phyloP scores from a whole-genome alignment of 176 grass and related monocot genomes.

The Melocanna baccifera region DNA sequence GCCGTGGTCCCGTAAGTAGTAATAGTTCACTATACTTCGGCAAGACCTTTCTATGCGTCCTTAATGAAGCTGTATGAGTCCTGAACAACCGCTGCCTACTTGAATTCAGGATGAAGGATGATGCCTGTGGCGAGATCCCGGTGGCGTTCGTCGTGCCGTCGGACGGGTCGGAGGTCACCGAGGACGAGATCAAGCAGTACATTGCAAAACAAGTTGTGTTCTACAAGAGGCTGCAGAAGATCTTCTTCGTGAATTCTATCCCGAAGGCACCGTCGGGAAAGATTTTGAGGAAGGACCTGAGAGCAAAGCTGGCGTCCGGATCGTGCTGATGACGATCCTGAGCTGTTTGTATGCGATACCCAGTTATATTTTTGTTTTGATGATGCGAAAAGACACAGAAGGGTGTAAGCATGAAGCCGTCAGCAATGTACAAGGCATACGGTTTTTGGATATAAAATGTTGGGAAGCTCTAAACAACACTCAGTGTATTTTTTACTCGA shows the following conservation, averaged over 20 bases:
- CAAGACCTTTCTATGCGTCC: background rate
- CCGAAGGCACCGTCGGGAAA: constrained; percentile 86
- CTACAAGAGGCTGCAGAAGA: constrained; percentile 78
- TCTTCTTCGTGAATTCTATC: constrained; percentile 66
- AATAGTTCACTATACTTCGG: background rate
- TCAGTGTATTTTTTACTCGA: no score
- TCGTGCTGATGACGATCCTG: constrained; percentile 9
- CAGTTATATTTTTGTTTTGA: constrained; percentile 4
- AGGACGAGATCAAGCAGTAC: constrained; percentile 87
- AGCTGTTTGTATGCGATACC: background rate
- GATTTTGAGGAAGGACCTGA: constrained; percentile 83
- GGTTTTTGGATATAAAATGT: background rate
- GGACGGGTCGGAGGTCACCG: constrained; percentile 37
- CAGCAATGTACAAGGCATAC: constrained; percentile 1
- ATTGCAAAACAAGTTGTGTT: constrained; percentile 76
- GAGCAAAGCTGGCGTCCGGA: constrained; percentile 53
- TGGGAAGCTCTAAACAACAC: no score
- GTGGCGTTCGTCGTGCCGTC: constrained; percentile 67
- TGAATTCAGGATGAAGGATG: constrained; percentile 61
- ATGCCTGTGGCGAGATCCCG: constrained; percentile 66
- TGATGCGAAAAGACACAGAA: background rate
- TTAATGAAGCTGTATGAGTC: background rate
- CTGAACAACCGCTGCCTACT: background rate
- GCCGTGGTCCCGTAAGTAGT: constrained; percentile 68
- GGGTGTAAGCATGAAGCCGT: background rate